Conservation (phyloP, 805 yeast species). For the Candida taoyuanica region DNA sequence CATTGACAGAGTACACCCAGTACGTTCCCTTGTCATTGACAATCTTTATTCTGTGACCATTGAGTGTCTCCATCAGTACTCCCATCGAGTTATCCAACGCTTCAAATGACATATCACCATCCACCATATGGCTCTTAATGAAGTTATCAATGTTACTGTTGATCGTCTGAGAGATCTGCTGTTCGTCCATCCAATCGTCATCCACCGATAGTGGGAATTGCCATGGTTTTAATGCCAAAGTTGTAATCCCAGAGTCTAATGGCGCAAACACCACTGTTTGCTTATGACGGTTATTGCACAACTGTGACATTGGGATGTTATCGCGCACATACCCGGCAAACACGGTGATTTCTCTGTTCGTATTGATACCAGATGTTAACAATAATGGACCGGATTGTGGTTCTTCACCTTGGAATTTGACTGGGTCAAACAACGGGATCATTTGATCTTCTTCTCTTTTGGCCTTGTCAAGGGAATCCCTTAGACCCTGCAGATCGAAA, state of each 20-base stretch:
- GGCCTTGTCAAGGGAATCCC: conserved; percentile 1
- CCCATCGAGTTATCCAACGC: conserved; percentile 18
- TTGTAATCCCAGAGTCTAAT: conserved; percentile 52
- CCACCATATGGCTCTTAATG: conserved; percentile 58
- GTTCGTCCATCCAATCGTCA: conserved; percentile 30
- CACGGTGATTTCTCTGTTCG: conserved; percentile 43
- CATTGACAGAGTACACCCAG: conserved; percentile 30
- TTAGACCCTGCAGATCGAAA: conserved; percentile 5
- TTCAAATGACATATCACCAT: conserved; percentile 25
- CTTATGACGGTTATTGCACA: conserved; percentile 41
- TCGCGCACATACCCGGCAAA: conserved; percentile 73
- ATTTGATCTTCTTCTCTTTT: conserved; percentile 1
- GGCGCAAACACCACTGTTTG: conserved; percentile 67
- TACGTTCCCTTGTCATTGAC: conserved; percentile 34
- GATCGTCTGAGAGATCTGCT: conserved; percentile 45
- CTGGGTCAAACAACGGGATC: too few species aligned
- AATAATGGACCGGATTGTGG: conserved; percentile 27
- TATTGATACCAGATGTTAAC: conserved; percentile 29
- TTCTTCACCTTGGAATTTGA: conserved; percentile 28
- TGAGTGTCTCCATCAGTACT: conserved; percentile 30
- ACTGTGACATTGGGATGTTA: conserved; percentile 41
- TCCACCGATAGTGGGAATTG: conserved; percentile 58
- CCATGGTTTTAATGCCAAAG: conserved; percentile 67
- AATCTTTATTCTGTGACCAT: conserved; percentile 34
- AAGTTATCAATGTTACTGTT: conserved; percentile 51